Evolutionary conservation across 1,139 yeast species (phyloP), one percentile per base, ranked within the genome.

Genomic region (Geotrichum restrictum): DNA sequence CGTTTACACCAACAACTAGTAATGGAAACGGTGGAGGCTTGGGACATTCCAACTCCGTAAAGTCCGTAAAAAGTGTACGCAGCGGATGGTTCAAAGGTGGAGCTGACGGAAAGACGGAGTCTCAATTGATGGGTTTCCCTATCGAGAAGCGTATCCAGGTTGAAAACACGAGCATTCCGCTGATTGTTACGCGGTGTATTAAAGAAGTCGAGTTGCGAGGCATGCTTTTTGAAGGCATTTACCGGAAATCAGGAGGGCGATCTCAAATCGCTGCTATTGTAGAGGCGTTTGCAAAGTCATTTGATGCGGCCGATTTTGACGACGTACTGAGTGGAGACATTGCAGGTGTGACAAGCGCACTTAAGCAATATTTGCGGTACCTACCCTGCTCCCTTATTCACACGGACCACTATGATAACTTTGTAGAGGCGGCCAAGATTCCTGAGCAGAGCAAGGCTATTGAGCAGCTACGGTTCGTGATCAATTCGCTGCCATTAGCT

Each of bases 231-330:
- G 98, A 91, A 69, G 98, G 98, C 4, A 78, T 93, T 39, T 93
- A 93, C 71, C 78, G 98, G 62, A 85, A 91, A 59, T 85, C 95
- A 21, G 98, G 98, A 2, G 89, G 93, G 6, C 81, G 85, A 55
- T 81, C 93, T 13, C 88, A 88, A 51, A 81, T 88, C 59, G 83
- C 79, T 53, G 62, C 77, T 63, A 65, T 72, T 69, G 71, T 73
- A 60, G 72, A 70, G 54, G 68, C 70, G 53, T 78, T 77, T 62
- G 75, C 68, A 49, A 59, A 62, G 38, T 42, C 53, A 2, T 50
- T 59, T 19, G 59, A 60, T 48, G 62, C 57, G 5, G 60, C 60
- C 21, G 57, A 60, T 32, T 50, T 50, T 34, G 75, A 77, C 22
- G 79, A 77, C 31, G 67, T 76, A 2, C 69, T 84, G 42, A 72